Evolutionary conservation across 805 yeast genomes (phyloP).

Genomic region (Candida peoriensis): DNA sequence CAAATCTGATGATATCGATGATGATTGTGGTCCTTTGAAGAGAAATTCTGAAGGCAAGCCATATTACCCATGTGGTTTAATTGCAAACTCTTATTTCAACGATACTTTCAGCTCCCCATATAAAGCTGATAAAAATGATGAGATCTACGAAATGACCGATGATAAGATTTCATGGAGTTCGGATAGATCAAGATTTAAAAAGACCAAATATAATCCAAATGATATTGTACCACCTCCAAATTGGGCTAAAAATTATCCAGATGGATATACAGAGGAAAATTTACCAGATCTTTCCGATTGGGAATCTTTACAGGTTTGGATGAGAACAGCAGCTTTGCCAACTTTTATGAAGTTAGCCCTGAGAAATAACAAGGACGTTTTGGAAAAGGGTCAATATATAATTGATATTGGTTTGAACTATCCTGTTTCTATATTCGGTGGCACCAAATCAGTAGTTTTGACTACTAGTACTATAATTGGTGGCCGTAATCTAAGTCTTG

Average conservation of each 20-base stretch:
- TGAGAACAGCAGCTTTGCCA: slow-evolving; percentile 95
- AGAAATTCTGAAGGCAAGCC: slow-evolving; percentile 48
- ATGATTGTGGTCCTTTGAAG: slow-evolving; percentile 61
- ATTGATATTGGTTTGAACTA: slow-evolving; percentile 69
- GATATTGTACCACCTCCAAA: slow-evolving; percentile 93
- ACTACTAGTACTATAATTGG: slow-evolving; percentile 84
- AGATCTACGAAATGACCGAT: slow-evolving; percentile 25
- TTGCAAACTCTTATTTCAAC: slow-evolving; percentile 89
- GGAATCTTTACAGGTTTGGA: slow-evolving; percentile 94
- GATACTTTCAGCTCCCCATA: slow-evolving; percentile 68
- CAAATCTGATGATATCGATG: slow-evolving; percentile 40
- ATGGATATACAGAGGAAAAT: slow-evolving; percentile 83
- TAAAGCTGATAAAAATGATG: slow-evolving; percentile 6
- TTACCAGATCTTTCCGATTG: slow-evolving; percentile 70
- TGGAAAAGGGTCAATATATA: slow-evolving; percentile 65
- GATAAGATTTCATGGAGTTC: slow-evolving; percentile 80
- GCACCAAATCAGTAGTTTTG: slow-evolving; percentile 77
- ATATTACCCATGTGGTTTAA: slow-evolving; percentile 90
- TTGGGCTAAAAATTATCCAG: slow-evolving; percentile 75
- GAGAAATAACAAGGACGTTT: slow-evolving; percentile 54
- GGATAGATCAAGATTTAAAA: slow-evolving; percentile 68
- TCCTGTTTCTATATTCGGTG: slow-evolving; percentile 80
- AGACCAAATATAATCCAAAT: slow-evolving; percentile 58
- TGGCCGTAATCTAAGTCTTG: slow-evolving; percentile 79
- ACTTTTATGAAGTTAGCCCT: slow-evolving; percentile 75